These are phyloP conservation scores for Cladochytrium replicatum DNA, from an alignment of 192 early-diverging fungal species.

Conservation along the genomic window DNA sequence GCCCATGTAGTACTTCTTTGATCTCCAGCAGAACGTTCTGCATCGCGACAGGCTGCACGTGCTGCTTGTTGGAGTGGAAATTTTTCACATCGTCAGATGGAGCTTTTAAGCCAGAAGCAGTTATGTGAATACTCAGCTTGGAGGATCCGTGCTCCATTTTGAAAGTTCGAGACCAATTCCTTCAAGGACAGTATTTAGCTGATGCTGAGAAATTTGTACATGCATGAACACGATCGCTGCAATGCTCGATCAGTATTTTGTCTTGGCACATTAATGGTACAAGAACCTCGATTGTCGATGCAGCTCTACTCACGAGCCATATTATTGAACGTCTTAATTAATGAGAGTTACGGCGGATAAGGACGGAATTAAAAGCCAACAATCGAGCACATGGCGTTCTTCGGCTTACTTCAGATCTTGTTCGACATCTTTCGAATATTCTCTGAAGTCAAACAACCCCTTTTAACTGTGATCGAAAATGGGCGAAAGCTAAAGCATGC, in stretches of 20 bases:
- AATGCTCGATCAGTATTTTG: not conserved
- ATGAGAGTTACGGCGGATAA: not conserved
- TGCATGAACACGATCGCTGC: conserved; percentile 72
- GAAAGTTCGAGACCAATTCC: conserved; percentile 91
- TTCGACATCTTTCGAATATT: conserved; percentile 71
- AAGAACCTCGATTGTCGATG: conserved; percentile 51
- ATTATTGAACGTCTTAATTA: conserved; percentile 42
- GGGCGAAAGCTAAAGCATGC: not conserved
- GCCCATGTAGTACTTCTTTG: too few relatives aligned
- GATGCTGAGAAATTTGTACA: conserved; percentile 72
- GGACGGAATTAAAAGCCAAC: conserved; percentile 28
- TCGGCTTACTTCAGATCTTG: conserved; percentile 61
- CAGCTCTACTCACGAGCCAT: conserved; percentile 48
- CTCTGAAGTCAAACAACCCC: conserved; percentile 78
- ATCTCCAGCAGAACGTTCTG: conserved; percentile 96
- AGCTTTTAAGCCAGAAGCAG: conserved; percentile 87
- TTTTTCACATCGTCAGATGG: conserved; percentile 68
- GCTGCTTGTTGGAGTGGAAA: conserved; percentile 37
- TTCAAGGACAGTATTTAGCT: conserved; percentile 66
- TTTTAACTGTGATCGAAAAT: conserved; percentile 19
- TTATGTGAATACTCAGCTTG: conserved; percentile 81
- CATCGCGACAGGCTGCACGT: conserved; percentile 68
- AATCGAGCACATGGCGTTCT: conserved; percentile 56
- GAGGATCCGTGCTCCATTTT: conserved; percentile 84
- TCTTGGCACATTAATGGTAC: not conserved